phyloP scores from a whole-genome alignment of 1,284 basidiomycete species.

The Ustilago bromivora region DNA sequence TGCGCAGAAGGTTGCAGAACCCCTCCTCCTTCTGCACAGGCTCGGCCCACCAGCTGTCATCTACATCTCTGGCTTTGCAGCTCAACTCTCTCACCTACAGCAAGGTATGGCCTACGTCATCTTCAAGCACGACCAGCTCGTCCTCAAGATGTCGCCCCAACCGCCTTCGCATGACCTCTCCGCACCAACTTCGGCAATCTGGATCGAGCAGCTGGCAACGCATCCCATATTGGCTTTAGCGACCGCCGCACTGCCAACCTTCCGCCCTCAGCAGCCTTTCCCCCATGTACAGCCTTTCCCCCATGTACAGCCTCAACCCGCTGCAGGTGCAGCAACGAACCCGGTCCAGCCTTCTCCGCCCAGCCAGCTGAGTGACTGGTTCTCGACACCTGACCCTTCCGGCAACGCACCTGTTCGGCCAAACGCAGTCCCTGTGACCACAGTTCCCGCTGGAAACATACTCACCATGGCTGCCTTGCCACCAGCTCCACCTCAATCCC shows the following conservation, averaged over 20 bases:
- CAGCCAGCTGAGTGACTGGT: conserved; percentile 40
- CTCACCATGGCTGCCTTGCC: not conserved
- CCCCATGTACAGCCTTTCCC: no score
- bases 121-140: conserved; percentile 17
- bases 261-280: not conserved
- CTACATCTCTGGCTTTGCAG: conserved; percentile 39
- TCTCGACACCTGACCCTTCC: conserved; percentile 35
- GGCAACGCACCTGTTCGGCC: not conserved
- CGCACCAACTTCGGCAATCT: conserved; percentile 34
- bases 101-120: not conserved
- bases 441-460: not conserved
- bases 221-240: not conserved
- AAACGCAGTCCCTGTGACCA: not conserved
- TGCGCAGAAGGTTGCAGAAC: conserved; percentile 24
- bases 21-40: conserved; percentile 25
- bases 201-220: conserved; percentile 34
- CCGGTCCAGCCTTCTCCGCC: conserved; percentile 15
- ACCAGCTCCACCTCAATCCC: conserved; percentile 15
- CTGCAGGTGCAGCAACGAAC: not conserved
- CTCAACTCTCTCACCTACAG: not conserved
- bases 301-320: not conserved
- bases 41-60: conserved; percentile 33
- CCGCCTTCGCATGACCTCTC: conserved; percentile 20
- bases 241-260: not conserved
- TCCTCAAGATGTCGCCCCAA: conserved; percentile 41